These are phyloP conservation scores for Rhytidiadelphus loreus DNA, from an alignment of 225 moss, liverwort and hornwort genomes.

Conservation along the genomic window DNA sequence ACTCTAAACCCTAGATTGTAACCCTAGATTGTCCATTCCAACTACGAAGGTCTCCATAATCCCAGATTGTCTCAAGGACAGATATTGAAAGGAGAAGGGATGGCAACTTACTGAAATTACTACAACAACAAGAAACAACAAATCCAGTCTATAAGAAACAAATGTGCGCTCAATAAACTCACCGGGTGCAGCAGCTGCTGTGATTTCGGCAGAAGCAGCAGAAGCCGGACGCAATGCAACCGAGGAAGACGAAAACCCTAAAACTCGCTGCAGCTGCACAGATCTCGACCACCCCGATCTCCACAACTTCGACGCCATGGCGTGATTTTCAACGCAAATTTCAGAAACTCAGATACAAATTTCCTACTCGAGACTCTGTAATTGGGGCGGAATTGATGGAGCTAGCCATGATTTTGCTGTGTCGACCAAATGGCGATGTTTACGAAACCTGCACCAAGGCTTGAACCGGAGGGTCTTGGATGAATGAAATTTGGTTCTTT, in stretches of 20 bases:
- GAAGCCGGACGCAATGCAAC: neutral
- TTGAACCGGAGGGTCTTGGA: neutral
- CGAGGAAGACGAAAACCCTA: conserved; percentile 19
- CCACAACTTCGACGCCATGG: conserved; percentile 18
- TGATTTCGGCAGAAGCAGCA: neutral
- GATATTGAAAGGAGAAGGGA: neutral
- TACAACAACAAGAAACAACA: neutral
- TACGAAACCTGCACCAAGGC: neutral
- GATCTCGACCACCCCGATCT: neutral
- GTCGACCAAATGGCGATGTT: neutral
- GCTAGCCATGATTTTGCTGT: neutral
- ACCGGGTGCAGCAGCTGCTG: conserved; percentile 3
- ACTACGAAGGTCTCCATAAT: neutral
- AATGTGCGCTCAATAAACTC: neutral
- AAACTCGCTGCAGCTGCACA: neutral
- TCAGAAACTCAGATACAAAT: neutral
- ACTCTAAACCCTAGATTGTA: neutral
- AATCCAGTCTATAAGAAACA: neutral
- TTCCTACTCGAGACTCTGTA: neutral
- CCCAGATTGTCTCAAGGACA: neutral
- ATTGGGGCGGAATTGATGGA: neutral
- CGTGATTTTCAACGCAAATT: neutral
- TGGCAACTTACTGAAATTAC: neutral
- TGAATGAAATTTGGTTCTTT: neutral
- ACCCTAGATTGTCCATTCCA: neutral